Base-by-base conservation (phyloP, 495 filamentous ascomycete species). In the Rhizodiscina lignyota region DNA sequence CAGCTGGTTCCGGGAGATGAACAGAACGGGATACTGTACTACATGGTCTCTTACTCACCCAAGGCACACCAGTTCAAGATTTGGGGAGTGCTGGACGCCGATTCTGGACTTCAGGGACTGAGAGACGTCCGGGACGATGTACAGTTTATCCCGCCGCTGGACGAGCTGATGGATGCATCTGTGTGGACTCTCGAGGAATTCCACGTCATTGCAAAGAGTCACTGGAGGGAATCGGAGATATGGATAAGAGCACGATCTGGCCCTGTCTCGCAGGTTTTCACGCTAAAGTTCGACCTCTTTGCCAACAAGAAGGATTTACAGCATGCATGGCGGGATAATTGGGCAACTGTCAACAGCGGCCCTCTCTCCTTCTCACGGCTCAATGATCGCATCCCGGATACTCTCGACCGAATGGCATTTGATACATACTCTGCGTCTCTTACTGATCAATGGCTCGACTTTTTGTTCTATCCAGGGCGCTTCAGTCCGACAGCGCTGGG, bases 51-150 rank as follows among this genome's bases (percentile, higher is more conserved):
- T 10, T 94, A 83, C 53, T 93, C 85, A 21, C 84, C 89, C 63
- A 84, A 47, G 74, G 81, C 39, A 63, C 84, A 50, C 18, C 74
- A 84, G 43, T 94, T 99, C 68, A 96, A 94, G 55, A 86, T 99
- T 56, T 99, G 86, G 83, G 74, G 69, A 34, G 67, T 85, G 2
- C 65, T 67, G 37, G 70, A 75, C 12, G 68, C 74, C 19, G 62
- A 74, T 29, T 66, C 67, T 21, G 68, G 68, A 15, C 66, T 64
- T 4, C 50, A 81, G 5, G 68, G 72, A 6, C 63, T 92, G 13
- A 62, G 66, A 35, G 86, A 93, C 48, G 53, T 82, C 17, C 82
- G 74, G 35, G 63, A 78, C 0, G 63, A 68, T 17, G 36, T 56
- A 10, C 52, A 54, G 4, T 63, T 99, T 19, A 59, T 72, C 29